Percentiles rank a stretch among this genome's conserved stretches.
These are phyloP conservation scores for Pyropia yezoensis DNA, from an alignment of 23 red algal species.

Conservation along the genomic window DNA sequence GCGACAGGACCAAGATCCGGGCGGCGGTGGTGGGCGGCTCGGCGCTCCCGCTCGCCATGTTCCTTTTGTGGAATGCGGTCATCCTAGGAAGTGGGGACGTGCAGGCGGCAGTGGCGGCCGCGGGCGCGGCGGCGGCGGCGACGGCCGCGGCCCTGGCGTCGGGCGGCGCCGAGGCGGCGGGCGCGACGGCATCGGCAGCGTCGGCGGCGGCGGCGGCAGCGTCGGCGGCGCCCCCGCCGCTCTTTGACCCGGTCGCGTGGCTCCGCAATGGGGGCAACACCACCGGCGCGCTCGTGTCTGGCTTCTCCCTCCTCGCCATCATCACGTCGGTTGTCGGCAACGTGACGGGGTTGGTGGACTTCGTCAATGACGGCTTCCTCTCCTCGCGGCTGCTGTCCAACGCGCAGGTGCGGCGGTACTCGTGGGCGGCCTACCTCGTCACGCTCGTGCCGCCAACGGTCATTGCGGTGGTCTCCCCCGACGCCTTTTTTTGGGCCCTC, in stretches of 20 bases:
- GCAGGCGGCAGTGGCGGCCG: background rate
- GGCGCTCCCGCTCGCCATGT: conserved; percentile 37
- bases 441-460: conserved; percentile 35
- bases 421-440: background rate
- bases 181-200: no score
- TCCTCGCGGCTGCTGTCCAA: background rate
- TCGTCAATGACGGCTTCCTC: conserved; percentile 32
- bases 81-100: conserved; percentile 15
- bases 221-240: no score
- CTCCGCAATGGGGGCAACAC: background rate
- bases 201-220: no score
- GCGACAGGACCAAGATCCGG: conserved; percentile 25
- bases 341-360: conserved; percentile 31
- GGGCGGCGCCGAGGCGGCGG: no score
- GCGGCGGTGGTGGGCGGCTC: conserved; percentile 30
- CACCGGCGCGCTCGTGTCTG: background rate
- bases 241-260: conserved; percentile 6
- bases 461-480: conserved; percentile 18
- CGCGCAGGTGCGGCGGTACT: background rate
- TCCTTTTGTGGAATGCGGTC: conserved; percentile 48
- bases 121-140: no score
- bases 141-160: no score
- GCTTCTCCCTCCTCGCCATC: conserved; percentile 44
- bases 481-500: conserved; percentile 30
- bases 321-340: conserved; percentile 19